A percentile compares a stretch with the other conserved stretches of the same genome.
These are phyloP conservation scores for Mesostigma viride DNA, from an alignment of 139 green algal genomes.

Conservation along the genomic window DNA sequence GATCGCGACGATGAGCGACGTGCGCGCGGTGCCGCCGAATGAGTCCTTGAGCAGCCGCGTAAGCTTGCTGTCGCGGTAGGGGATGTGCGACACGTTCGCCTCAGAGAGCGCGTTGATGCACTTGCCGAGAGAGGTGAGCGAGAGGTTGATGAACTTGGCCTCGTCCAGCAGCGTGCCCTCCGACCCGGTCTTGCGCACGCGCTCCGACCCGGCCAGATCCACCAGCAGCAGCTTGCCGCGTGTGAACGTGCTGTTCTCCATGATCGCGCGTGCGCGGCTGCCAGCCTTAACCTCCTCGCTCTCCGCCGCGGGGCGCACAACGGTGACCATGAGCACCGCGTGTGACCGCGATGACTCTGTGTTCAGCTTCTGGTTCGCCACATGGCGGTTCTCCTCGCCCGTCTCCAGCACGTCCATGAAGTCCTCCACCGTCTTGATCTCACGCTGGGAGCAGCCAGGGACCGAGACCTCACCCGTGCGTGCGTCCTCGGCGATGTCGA, in stretches of 20 bases:
- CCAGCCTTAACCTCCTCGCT: not conserved
- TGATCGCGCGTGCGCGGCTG: slow-evolving; percentile 36
- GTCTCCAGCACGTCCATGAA: slow-evolving; percentile 4
- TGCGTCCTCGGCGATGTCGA: slow-evolving; percentile 5
- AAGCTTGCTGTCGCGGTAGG: slow-evolving; percentile 57
- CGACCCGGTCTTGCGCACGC: slow-evolving; percentile 12
- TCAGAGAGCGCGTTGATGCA: slow-evolving; percentile 6
- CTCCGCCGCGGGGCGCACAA: not conserved
- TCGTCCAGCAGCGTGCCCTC: slow-evolving; percentile 12
- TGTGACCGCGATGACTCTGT: slow-evolving; percentile 7
- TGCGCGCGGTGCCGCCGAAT: slow-evolving; percentile 29
- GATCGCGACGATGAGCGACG: slow-evolving; percentile 25
- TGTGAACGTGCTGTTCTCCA: not conserved
- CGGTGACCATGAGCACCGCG: slow-evolving; percentile 3
- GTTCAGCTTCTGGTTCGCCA: slow-evolving; percentile 19
- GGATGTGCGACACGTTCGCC: slow-evolving; percentile 31
- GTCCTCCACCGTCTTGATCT: slow-evolving; percentile 7
- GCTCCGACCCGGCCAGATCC: slow-evolving; percentile 29
- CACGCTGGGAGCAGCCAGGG: not conserved
- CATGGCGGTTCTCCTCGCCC: slow-evolving; percentile 7
- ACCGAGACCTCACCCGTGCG: not conserved
- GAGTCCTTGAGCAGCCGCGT: slow-evolving; percentile 49
- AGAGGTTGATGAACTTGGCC: slow-evolving; percentile 22
- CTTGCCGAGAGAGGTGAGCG: slow-evolving; percentile 20
- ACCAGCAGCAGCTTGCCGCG: slow-evolving; percentile 20